Conservation (phyloP, 768 basidiomycete species). For the Boletus vinaceobasis region DNA sequence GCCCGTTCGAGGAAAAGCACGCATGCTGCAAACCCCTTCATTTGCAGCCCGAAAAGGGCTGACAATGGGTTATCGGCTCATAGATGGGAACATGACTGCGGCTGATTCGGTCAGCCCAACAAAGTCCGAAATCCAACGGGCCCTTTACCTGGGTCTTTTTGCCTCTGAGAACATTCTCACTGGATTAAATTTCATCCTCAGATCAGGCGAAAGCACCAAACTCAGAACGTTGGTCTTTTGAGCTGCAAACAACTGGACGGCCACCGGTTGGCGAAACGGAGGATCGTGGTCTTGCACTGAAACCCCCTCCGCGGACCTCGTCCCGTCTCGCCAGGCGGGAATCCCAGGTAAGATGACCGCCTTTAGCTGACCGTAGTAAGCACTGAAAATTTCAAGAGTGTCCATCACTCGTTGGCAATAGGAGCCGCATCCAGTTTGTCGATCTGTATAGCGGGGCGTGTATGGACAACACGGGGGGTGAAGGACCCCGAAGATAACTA, state of each 20-base stretch:
- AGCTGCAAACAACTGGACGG: slow-evolving; percentile 6
- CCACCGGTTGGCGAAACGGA: slow-evolving; percentile 11
- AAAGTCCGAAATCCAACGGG: slow-evolving; percentile 19
- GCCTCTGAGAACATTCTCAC: slow-evolving; percentile 23
- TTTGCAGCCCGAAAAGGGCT: slow-evolving; percentile 8
- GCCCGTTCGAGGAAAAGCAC: slow-evolving; percentile 9
- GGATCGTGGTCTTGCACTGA: neutral
- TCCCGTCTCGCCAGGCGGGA: neutral
- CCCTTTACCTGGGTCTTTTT: slow-evolving; percentile 6
- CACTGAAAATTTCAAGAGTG: slow-evolving; percentile 8
- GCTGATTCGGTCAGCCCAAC: slow-evolving; percentile 17
- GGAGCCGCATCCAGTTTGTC: slow-evolving; percentile 8
- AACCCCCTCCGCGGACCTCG: slow-evolving; percentile 23
- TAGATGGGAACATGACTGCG: slow-evolving; percentile 20
- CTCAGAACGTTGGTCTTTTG: slow-evolving; percentile 4
- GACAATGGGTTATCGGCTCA: slow-evolving; percentile 8
- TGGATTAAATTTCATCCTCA: slow-evolving; percentile 17
- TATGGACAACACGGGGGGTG: neutral
- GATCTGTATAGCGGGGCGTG: slow-evolving; percentile 17
- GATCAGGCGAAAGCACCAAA: neutral
- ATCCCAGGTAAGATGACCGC: slow-evolving; percentile 12
- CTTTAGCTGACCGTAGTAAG: slow-evolving; percentile 2
- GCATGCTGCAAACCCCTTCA: slow-evolving; percentile 3
- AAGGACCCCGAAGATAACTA: slow-evolving; percentile 25
- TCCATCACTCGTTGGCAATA: slow-evolving; percentile 16